phyloP scores from a whole-genome alignment of 2,329 filamentous ascomycete species.

The Immersiporthe knoxdaviesiana region DNA sequence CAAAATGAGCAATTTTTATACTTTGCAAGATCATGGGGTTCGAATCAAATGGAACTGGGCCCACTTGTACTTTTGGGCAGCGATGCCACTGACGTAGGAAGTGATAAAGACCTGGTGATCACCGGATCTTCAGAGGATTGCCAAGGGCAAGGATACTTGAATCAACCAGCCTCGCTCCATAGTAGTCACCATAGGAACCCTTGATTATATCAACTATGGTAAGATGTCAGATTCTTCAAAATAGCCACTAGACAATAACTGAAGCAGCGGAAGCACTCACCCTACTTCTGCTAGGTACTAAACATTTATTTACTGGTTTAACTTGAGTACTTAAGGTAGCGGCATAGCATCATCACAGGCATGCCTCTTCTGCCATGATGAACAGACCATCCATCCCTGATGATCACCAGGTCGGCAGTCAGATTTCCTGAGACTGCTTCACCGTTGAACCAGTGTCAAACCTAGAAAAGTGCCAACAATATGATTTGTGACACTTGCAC shows the following conservation, averaged over 20 bases:
- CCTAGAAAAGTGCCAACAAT: neutral
- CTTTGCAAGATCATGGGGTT: neutral
- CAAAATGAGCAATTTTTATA: neutral
- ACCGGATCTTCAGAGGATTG: neutral
- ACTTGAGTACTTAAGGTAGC: neutral
- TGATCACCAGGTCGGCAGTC: neutral
- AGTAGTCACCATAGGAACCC: neutral
- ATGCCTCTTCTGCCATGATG: neutral
- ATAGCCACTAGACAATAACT: neutral
- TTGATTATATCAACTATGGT: neutral
- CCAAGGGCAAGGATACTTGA: neutral
- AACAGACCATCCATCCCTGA: neutral
- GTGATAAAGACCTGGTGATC: neutral
- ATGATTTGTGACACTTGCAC: conserved; percentile 8
- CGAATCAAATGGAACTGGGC: neutral
- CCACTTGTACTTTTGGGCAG: neutral
- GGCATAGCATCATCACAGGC: neutral
- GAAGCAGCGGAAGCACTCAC: neutral
- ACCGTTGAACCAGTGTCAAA: too few species aligned
- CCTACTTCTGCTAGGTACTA: neutral
- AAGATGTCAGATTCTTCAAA: neutral
- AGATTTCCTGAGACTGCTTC: too few species aligned
- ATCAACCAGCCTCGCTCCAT: neutral
- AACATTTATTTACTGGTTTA: neutral
- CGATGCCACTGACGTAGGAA: neutral